Conservation (phyloP, 495 filamentous ascomycete genomes). For the Hapsidospora chrysogenum region DNA sequence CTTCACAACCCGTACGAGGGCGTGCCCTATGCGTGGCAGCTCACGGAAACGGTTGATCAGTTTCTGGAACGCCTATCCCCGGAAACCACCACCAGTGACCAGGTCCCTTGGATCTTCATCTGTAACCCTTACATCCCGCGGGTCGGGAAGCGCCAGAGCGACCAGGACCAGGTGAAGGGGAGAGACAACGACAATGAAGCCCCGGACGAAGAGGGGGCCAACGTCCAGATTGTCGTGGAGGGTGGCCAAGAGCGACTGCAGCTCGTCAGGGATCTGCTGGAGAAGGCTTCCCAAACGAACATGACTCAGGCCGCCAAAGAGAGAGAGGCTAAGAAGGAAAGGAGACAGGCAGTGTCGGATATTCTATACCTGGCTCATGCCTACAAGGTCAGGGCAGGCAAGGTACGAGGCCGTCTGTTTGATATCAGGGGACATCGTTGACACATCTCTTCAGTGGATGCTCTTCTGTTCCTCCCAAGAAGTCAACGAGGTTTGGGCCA, state of each 20-base stretch:
- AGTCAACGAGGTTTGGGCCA: constrained; percentile 47
- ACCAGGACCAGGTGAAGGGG: constrained; percentile 16
- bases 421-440: too few species aligned
- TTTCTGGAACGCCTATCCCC: constrained; percentile 55
- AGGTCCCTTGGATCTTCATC: constrained; percentile 51
- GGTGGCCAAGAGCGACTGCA: constrained; percentile 19
- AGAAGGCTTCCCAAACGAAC: constrained; percentile 8
- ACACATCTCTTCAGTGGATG: constrained; percentile 45
- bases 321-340: constrained; percentile 33
- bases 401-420: too few species aligned
- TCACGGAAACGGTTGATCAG: constrained; percentile 38
- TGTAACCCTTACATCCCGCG: constrained; percentile 31
- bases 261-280: constrained; percentile 15
- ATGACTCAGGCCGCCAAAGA: constrained; percentile 20
- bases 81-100: constrained; percentile 26
- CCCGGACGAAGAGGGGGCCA: constrained; percentile 13
- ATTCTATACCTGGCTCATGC: constrained; percentile 39
- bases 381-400: constrained; percentile 42
- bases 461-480: constrained; percentile 40
- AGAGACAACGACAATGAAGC: constrained; percentile 26
- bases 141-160: constrained; percentile 5
- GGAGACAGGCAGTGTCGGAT: constrained; percentile 29
- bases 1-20: constrained; percentile 30
- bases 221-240: constrained; percentile 9
- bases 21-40: constrained; percentile 25